A percentile compares a stretch with the other conserved stretches of the same genome.
Evolutionary conservation across 2,329 filamentous ascomycete genomes (phyloP).

Genomic region (Rugonectria rugulosa): DNA sequence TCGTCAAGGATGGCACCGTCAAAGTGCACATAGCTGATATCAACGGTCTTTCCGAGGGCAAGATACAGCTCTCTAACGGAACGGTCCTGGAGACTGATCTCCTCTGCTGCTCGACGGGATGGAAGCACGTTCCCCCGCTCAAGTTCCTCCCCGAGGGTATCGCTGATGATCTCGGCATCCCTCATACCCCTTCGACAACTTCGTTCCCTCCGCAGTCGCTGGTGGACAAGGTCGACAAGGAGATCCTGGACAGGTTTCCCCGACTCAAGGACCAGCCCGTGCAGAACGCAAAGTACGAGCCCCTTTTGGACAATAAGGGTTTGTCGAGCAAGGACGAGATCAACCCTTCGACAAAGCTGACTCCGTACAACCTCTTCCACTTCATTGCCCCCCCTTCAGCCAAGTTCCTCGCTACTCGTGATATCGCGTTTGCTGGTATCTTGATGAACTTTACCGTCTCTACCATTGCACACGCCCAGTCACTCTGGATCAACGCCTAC

Average conservation of each 20-base stretch:
- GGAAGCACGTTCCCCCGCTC: conserved; percentile 61
- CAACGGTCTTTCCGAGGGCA: conserved; percentile 47
- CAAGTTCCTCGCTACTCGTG: conserved; percentile 43
- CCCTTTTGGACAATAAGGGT: conserved; percentile 50
- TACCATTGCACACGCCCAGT: conserved; percentile 55
- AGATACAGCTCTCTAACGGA: conserved; percentile 60
- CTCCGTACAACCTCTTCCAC: conserved; percentile 52
- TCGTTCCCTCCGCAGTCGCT: conserved; percentile 40
- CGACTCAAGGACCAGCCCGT: conserved; percentile 59
- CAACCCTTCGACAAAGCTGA: conserved; percentile 33
- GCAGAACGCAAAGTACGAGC: conserved; percentile 54
- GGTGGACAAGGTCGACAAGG: conserved; percentile 55
- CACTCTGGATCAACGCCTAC: conserved; percentile 72
- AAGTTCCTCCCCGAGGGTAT: conserved; percentile 59
- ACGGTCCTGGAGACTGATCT: conserved; percentile 56
- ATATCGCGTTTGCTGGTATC: conserved; percentile 56
- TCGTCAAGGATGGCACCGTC: conserved; percentile 57
- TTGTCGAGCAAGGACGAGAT: conserved; percentile 42
- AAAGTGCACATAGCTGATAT: conserved; percentile 58
- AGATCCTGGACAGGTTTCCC: conserved; percentile 63
- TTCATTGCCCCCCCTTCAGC: conserved; percentile 54
- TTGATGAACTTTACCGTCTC: conserved; percentile 53
- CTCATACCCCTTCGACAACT: conserved; percentile 44
- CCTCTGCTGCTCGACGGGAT: conserved; percentile 65
- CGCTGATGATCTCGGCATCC: conserved; percentile 57